phyloP scores from a whole-genome alignment of 345 rosid genomes.

The Aquilaria malaccensis region DNA sequence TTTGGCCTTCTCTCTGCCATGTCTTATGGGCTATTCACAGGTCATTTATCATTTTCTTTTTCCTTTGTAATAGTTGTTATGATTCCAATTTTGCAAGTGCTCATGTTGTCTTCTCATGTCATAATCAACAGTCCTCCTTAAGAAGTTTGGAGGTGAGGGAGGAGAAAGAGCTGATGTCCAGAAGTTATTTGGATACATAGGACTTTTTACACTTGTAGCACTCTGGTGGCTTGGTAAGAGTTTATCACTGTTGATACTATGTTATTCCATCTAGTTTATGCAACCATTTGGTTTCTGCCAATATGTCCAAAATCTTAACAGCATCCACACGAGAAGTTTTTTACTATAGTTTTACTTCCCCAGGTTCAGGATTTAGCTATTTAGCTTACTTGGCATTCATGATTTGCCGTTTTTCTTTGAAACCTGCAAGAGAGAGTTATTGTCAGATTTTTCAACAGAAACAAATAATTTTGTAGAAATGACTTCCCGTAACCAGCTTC shows the following conservation, averaged over 20 bases:
- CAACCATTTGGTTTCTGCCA: not conserved
- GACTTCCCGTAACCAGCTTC: too few relatives aligned
- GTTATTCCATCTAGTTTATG: too few relatives aligned
- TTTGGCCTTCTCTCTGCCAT: constrained; percentile 96
- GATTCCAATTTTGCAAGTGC: constrained; percentile 1
- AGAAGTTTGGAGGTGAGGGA: constrained; percentile 94
- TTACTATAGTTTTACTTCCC: too few relatives aligned
- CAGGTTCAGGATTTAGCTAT: too few relatives aligned
- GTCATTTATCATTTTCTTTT: constrained; percentile 19
- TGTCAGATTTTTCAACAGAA: too few relatives aligned
- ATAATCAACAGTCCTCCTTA: constrained; percentile 75
- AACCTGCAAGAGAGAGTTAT: not conserved
- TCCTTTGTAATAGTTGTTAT: not conserved
- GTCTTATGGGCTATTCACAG: constrained; percentile 93
- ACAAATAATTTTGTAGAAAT: not conserved
- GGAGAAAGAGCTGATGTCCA: constrained; percentile 93
- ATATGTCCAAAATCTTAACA: too few relatives aligned
- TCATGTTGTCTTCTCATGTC: constrained; percentile 6
- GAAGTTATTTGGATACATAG: constrained; percentile 95
- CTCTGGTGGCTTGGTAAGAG: constrained; percentile 99
- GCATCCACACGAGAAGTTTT: too few relatives aligned
- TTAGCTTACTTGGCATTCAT: not conserved
- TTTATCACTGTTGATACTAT: not conserved
- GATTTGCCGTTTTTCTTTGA: not conserved
- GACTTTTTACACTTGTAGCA: constrained; percentile 91